Base-by-base conservation (phyloP, 345 rosid species). In the Salix udensis region DNA sequence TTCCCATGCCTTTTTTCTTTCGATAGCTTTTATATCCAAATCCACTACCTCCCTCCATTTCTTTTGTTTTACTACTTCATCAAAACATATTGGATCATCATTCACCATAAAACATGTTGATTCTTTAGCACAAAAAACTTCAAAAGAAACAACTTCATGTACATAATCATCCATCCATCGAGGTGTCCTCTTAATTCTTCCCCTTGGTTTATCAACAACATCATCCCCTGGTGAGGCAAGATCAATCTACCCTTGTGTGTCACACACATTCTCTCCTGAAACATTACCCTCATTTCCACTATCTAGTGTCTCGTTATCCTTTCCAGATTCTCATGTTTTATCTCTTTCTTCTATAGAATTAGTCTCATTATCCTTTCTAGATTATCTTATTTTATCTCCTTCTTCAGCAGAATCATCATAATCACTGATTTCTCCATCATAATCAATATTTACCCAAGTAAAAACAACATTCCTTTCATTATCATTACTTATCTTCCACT, bases 51-150 rank as follows among this genome's bases (percentile, higher is more conserved):
- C 9, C 3, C 0, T 52, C 4, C 4, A 52, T 19, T 52, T 52
- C 0, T 19, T 6, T 2, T 52, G 0, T 19, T 19, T 52, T 19
- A 52, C 23, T 18, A 4, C 60, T 19, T 52, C 60, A 2, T 19
- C 1, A 19, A 19, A 52, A 2, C 9, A 52, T 18, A 19, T 2
- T 19, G 23, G 58, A 52, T 52, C 58, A 52, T 52, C 60, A 52
- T 19, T 0, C 2, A 52, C 23, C 23, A 48, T 48, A 4, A 48
- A 48, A 4, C 6, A 48, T 4, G 1, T 1, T 16, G 19, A 48
- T 1, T 15, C 1, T 0, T 15, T 0, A 1, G 1, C 2, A 4
- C 1, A 1, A 48, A 15, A 14, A 15, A 5, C 0, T 4, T 31
- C 34, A 31, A 4, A 31, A 31, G 34, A 31, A 31, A 31, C 5